These are phyloP conservation scores for Citrullus colocynthis DNA, from an alignment of 306 rosid species.

Conservation along the genomic window DNA sequence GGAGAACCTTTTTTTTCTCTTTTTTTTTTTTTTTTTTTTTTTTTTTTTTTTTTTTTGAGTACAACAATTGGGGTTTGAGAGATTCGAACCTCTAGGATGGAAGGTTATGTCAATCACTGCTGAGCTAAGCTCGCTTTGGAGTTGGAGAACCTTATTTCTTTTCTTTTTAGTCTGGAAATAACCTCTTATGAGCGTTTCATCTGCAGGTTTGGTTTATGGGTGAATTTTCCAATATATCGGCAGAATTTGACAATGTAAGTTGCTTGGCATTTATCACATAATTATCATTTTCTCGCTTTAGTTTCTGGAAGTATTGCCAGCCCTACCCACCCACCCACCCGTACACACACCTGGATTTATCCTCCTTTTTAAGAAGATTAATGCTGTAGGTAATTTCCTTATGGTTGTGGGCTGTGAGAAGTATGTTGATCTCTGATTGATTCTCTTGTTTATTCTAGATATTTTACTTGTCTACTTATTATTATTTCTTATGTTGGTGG, in stretches of 20 bases:
- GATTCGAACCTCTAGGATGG: no score
- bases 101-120: no score
- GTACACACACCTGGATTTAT: background rate
- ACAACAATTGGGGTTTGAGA: no score
- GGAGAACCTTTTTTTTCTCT: background rate
- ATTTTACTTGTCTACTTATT: slow-evolving; percentile 13
- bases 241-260: slow-evolving; percentile 78
- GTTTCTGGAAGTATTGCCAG: background rate
- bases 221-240: slow-evolving; percentile 67
- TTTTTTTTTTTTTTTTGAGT: no score
- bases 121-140: no score
- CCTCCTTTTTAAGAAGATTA: background rate
- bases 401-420: background rate
- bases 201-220: slow-evolving; percentile 97
- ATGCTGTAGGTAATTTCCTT: background rate
- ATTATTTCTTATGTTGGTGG: slow-evolving; percentile 28
- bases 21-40: no score
- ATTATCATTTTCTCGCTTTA: background rate
- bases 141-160: background rate
- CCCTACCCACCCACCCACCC: no score
- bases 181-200: slow-evolving; percentile 1
- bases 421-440: background rate
- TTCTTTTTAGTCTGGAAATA: background rate
- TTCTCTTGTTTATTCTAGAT: background rate
- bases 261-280: background rate